Conservation (phyloP, 179 eudicot genomes). For the Silene noctiflora region DNA sequence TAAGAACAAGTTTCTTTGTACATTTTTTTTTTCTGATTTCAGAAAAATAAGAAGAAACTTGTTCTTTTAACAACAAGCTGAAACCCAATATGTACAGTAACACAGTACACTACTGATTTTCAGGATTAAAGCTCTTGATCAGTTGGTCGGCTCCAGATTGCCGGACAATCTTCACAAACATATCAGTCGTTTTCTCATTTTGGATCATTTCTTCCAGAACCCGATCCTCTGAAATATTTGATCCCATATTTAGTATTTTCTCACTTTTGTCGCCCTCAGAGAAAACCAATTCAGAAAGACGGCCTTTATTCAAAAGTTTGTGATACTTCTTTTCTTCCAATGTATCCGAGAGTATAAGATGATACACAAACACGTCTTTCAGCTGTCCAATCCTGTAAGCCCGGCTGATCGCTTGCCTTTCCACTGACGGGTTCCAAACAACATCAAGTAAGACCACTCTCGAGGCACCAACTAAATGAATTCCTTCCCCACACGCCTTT, state of each 20-base stretch:
- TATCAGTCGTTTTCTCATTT: constrained; percentile 32
- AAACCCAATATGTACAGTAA: background rate
- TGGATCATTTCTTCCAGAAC: constrained; percentile 53
- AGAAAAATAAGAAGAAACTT: background rate
- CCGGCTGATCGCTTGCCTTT: constrained; percentile 47
- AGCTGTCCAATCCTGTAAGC: constrained; percentile 45
- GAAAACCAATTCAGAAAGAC: constrained; percentile 32
- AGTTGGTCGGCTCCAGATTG: constrained; percentile 44
- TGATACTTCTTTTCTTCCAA: constrained; percentile 29
- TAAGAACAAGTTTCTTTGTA: background rate
- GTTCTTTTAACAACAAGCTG: constrained; percentile 5
- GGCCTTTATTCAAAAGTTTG: constrained; percentile 25
- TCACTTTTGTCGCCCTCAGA: constrained; percentile 16
- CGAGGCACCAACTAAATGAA: constrained; percentile 43
- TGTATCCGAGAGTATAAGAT: constrained; percentile 27
- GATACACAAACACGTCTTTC: constrained; percentile 38
- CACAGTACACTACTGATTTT: constrained; percentile 3
- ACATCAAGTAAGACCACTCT: constrained; percentile 47
- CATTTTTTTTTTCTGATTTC: background rate
- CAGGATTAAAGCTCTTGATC: constrained; percentile 32
- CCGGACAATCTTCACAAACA: constrained; percentile 45
- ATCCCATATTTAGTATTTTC: background rate
- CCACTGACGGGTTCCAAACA: constrained; percentile 46
- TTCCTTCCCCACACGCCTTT: constrained; percentile 46
- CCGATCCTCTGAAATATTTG: constrained; percentile 41